Base-by-base conservation (phyloP, 2,329 filamentous ascomycete genomes). In the Macrophomina phaseolina region DNA sequence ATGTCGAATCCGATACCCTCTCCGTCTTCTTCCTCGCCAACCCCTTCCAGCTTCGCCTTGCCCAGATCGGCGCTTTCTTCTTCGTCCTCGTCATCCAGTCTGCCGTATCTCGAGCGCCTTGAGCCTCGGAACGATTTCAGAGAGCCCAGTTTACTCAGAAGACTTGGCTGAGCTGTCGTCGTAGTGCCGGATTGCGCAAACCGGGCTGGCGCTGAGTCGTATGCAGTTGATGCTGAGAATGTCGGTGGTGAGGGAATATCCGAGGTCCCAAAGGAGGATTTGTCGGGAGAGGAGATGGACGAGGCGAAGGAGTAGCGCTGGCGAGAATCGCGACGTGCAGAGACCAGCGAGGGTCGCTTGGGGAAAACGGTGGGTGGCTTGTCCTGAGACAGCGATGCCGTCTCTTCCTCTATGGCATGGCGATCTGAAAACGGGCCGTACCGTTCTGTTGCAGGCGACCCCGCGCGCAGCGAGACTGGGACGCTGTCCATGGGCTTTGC, bases 331-430 rank as follows among this genome's bases (percentile, higher is more conserved):
- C 12, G 74, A 74, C 23, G 76, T 73, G 65, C 73, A 70, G 71
- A 72, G 28, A 71, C 63, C 23, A 76, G 76, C 1, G 71, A 68
- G 4, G 74, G 73, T 12, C 73, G 72, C 14, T 76, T 77, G 14
- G 75, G 77, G 53, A 78, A 79, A n/a, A 78, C 70, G 64, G 76
- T 75, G n/a, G 76, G 76, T 6, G 78, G 72, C 55, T 74, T 72
- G 53, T 75, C 72, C 23, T 76, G 78, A 3, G 72, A 73, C 5
- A 75, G 76, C 0, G 74, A 77, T 34, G 71, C 30, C 16, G 45
- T 38, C 5, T 62, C 73, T 65, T 73, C 71, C 42, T 72, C 74
- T 45, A 66, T 40, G 73, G 71, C 7, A 71, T 68, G 60, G 76
- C 66, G 55, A 23, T 71, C 66, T 42, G 66, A 67, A 32, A 70